These are phyloP conservation scores for Fusarium dlaminii DNA, from an alignment of 2,329 filamentous ascomycete species.

Conservation along the genomic window DNA sequence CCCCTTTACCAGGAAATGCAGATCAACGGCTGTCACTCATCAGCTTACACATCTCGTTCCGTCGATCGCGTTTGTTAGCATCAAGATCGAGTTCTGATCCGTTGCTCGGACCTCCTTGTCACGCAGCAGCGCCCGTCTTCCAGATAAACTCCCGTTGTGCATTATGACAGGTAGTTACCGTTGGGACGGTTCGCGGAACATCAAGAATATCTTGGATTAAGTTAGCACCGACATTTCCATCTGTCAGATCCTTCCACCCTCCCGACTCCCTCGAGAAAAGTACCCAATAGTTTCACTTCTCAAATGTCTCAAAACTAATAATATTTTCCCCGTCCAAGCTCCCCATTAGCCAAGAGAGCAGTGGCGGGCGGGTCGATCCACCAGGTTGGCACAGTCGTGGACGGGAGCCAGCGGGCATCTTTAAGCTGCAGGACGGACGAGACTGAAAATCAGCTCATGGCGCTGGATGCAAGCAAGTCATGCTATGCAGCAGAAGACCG, in stretches of 20 bases:
- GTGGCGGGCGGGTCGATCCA: constrained; percentile 35
- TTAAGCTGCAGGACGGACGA: constrained; percentile 22
- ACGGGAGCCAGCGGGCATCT: constrained; percentile 37
- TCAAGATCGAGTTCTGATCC: neutral
- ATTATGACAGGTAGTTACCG: constrained; percentile 39
- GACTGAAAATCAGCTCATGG: constrained; percentile 41
- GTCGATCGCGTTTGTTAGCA: constrained; percentile 6
- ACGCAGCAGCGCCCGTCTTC: neutral
- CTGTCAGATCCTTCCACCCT: constrained; percentile 10
- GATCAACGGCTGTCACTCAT: constrained; percentile 30
- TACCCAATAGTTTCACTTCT: constrained; percentile 16
- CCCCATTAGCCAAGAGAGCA: constrained; percentile 31
- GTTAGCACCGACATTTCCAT: constrained; percentile 29
- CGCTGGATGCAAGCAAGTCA: constrained; percentile 39
- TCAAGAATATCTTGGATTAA: constrained; percentile 14
- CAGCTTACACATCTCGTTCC: constrained; percentile 3
- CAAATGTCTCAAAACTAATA: constrained; percentile 20
- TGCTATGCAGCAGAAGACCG: constrained; percentile 33
- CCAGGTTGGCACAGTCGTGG: constrained; percentile 35
- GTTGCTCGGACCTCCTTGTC: constrained; percentile 6
- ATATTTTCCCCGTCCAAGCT: constrained; percentile 28
- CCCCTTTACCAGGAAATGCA: constrained; percentile 2
- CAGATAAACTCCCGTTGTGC: constrained; percentile 17
- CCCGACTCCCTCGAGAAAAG: neutral
- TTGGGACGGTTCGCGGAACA: constrained; percentile 37